A percentile compares a stretch with the other conserved stretches of the same genome.
phyloP scores from a whole-genome alignment of 1,139 yeast species.

The Debaryomyces sp. region DNA sequence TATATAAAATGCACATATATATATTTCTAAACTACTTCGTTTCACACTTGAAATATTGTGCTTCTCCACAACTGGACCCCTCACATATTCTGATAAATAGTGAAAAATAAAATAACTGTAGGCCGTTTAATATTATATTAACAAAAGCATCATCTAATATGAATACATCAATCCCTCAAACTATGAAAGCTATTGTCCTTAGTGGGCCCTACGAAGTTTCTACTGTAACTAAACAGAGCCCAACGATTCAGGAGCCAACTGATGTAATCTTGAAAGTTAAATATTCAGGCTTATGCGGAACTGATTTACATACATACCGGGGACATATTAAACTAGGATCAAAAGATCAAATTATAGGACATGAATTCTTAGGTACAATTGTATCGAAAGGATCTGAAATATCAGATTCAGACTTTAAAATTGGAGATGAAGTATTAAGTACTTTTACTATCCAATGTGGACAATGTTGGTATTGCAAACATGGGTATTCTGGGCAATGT shows the following conservation, averaged over 20 bases:
- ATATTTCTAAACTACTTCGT: not conserved
- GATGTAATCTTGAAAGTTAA: slow-evolving; percentile 57
- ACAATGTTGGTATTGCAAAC: slow-evolving; percentile 54
- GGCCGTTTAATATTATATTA: not conserved
- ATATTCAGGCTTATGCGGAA: slow-evolving; percentile 62
- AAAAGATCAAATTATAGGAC: slow-evolving; percentile 50
- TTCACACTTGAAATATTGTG: not conserved
- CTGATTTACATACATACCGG: slow-evolving; percentile 62
- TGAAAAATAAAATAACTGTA: not conserved
- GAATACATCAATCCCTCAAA: slow-evolving; percentile 15
- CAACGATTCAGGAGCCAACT: slow-evolving; percentile 37
- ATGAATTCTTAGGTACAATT: slow-evolving; percentile 51
- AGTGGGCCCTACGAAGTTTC: slow-evolving; percentile 50
- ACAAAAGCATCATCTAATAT: slow-evolving; percentile 1
- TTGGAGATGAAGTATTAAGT: slow-evolving; percentile 51
- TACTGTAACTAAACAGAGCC: slow-evolving; percentile 47
- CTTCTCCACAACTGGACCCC: not conserved
- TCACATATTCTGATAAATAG: not conserved
- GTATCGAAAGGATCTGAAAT: slow-evolving; percentile 40
- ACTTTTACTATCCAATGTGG: slow-evolving; percentile 62
- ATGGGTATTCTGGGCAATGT: slow-evolving; percentile 58
- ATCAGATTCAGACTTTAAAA: slow-evolving; percentile 28
- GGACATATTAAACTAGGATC: slow-evolving; percentile 51
- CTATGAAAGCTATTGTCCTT: slow-evolving; percentile 62
- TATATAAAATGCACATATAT: not conserved